These are phyloP conservation scores for Exserohilum rostratum DNA, from an alignment of 2,329 filamentous ascomycete genomes.

Conservation along the genomic window DNA sequence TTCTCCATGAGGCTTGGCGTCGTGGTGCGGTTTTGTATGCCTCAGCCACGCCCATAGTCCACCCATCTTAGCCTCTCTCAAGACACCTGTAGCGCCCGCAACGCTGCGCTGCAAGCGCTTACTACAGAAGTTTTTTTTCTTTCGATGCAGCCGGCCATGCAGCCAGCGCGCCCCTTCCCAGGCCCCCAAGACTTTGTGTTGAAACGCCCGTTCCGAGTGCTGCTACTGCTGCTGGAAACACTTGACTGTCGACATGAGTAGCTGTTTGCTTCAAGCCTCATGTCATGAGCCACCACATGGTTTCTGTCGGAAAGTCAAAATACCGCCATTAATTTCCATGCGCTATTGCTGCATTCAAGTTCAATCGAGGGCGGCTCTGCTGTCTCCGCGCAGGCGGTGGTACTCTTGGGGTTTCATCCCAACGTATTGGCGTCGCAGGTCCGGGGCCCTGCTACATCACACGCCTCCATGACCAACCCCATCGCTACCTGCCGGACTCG, in stretches of 20 bases:
- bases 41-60: slow-evolving; percentile 16
- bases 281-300: slow-evolving; percentile 28
- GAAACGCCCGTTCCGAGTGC: slow-evolving; percentile 28
- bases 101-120: slow-evolving; percentile 10
- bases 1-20: slow-evolving; percentile 29
- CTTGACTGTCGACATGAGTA: slow-evolving; percentile 19
- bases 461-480: slow-evolving; percentile 39
- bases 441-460: slow-evolving; percentile 47
- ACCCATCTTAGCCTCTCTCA: slow-evolving; percentile 6
- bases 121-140: neutral
- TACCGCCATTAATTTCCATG: slow-evolving; percentile 40
- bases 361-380: slow-evolving; percentile 34
- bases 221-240: slow-evolving; percentile 17
- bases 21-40: slow-evolving; percentile 26
- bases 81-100: slow-evolving; percentile 2
- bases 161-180: neutral
- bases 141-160: neutral
- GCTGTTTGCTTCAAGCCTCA: slow-evolving; percentile 25
- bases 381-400: slow-evolving; percentile 41
- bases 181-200: slow-evolving; percentile 20
- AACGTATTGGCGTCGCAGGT: slow-evolving; percentile 43
- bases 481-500: slow-evolving; percentile 26
- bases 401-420: slow-evolving; percentile 45
- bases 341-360: slow-evolving; percentile 22
- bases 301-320: slow-evolving; percentile 32